Evolutionary conservation across 1,284 basidiomycete genomes (phyloP).

Genomic region (Trichosporon sp.): DNA sequence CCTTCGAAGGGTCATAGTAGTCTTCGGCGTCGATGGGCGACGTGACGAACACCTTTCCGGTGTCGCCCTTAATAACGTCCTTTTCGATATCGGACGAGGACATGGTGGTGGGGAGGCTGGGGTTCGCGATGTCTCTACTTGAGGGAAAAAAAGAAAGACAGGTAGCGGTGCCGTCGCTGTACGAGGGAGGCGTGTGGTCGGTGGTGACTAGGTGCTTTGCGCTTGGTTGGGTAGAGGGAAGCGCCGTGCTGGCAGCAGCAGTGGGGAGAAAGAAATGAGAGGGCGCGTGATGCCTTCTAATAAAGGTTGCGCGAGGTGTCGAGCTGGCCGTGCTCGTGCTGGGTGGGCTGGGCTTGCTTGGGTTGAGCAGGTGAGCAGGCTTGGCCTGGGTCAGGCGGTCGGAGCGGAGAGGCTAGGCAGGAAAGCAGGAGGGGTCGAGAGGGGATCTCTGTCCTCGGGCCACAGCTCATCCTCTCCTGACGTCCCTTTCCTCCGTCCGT

Average conservation of each 20-base stretch:
- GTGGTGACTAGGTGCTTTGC: background rate
- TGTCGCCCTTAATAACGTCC: slow-evolving; percentile 21
- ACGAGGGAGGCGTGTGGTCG: background rate
- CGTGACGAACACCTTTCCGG: slow-evolving; percentile 26
- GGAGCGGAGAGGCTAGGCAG: background rate
- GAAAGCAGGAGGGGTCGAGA: background rate
- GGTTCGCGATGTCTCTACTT: background rate
- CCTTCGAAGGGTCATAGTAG: slow-evolving; percentile 56
- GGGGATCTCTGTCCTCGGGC: slow-evolving; percentile 10
- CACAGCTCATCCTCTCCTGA: background rate
- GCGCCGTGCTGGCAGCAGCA: slow-evolving; percentile 7
- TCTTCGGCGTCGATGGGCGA: slow-evolving; percentile 29
- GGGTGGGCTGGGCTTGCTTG: background rate
- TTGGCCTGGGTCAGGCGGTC: slow-evolving; percentile 1
- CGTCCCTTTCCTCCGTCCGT: background rate
- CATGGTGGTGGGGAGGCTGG: slow-evolving; percentile 19
- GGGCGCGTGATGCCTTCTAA: background rate
- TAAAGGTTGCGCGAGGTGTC: slow-evolving; percentile 6
- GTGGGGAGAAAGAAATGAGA: background rate
- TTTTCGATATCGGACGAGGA: slow-evolving; percentile 25
- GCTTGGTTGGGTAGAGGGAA: slow-evolving; percentile 3
- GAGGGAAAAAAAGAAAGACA: background rate
- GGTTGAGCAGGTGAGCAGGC: background rate
- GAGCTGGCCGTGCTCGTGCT: background rate
- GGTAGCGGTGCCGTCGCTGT: background rate